These are phyloP conservation scores for Choanephora cucurbitarum DNA, from an alignment of 371 early-diverging fungal genomes.

Conservation along the genomic window DNA sequence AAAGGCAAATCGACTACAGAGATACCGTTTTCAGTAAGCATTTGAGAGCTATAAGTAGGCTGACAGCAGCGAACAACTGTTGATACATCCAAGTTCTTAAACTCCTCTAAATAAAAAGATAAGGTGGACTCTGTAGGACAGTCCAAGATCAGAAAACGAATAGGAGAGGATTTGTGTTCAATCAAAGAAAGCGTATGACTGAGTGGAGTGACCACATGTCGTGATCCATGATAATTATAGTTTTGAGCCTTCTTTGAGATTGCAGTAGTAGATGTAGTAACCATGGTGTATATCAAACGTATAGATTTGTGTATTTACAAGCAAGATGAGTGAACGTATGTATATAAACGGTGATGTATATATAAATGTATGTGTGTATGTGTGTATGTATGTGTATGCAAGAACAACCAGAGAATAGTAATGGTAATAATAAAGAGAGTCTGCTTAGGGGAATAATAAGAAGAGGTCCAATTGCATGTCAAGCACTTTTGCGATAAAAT, in stretches of 20 bases:
- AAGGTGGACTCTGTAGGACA: constrained; percentile 86
- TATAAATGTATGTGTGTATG: neutral
- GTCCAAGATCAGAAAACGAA: constrained; percentile 88
- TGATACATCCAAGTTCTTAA: constrained; percentile 70
- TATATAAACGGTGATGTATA: no score
- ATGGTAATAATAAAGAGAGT: neutral
- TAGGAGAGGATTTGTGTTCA: constrained; percentile 14
- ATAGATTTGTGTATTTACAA: neutral
- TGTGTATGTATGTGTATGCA: no score
- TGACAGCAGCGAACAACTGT: constrained; percentile 87
- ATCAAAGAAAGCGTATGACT: constrained; percentile 63
- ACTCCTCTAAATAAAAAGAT: constrained; percentile 75
- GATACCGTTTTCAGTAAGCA: constrained; percentile 62
- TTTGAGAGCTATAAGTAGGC: constrained; percentile 75
- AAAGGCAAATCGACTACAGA: constrained; percentile 44
- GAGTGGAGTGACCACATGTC: constrained; percentile 34
- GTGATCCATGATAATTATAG: neutral
- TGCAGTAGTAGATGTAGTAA: neutral
- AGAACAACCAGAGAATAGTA: neutral
- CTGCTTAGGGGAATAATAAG: neutral
- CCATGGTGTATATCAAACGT: neutral
- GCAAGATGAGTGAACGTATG: no score
- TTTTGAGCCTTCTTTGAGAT: no score
- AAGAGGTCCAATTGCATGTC: neutral
- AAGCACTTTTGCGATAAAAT: neutral